Percentiles rank a stretch among this genome's conserved stretches.
These are phyloP conservation scores for Saccharomyces hybrid DNA, from an alignment of 1,139 yeast species.

Conservation along the genomic window DNA sequence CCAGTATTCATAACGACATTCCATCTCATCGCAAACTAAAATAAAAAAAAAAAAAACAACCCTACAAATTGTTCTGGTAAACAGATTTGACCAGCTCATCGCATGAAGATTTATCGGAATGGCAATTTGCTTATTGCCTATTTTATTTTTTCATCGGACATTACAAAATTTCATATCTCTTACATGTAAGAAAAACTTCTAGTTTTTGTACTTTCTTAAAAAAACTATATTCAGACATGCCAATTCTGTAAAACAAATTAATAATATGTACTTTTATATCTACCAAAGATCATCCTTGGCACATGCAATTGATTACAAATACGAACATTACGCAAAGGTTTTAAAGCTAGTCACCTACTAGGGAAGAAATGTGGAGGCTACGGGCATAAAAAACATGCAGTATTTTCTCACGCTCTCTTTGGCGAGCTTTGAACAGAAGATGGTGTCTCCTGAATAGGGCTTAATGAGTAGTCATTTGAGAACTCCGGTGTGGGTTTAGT, in stretches of 20 bases:
- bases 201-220: neutral
- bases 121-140: neutral
- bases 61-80: neutral
- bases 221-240: neutral
- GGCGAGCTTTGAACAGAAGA: slow-evolving; percentile 29
- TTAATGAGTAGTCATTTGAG: slow-evolving; percentile 19
- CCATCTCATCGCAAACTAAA: neutral
- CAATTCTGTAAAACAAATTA: neutral
- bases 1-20: neutral
- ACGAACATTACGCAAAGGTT: neutral
- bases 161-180: neutral
- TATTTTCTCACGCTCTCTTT: slow-evolving; percentile 2
- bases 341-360: neutral
- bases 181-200: neutral
- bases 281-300: neutral
- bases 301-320: neutral
- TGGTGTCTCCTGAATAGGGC: slow-evolving; percentile 30
- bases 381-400: neutral
- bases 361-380: neutral
- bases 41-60: neutral
- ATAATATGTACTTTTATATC: neutral
- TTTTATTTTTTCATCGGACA: neutral
- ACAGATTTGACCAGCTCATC: neutral
- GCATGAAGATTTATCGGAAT: neutral
- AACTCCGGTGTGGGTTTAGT: slow-evolving; percentile 23